phyloP scores from a whole-genome alignment of 116 monocot genomes.

The Dioscorea cayenensis region DNA sequence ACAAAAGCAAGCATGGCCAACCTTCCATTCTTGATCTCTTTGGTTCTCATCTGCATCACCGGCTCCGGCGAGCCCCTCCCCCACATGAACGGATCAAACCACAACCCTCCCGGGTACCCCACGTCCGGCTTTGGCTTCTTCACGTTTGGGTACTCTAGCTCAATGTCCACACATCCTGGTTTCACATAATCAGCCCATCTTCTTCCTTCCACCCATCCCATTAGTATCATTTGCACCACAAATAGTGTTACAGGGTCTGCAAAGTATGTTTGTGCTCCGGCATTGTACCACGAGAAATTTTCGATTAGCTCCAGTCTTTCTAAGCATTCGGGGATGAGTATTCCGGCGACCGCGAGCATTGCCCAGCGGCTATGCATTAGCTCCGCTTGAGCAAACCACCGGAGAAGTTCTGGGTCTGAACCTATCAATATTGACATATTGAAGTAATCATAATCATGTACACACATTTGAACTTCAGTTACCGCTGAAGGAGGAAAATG shows the following conservation, averaged over 20 bases:
- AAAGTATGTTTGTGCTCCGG: slow-evolving; percentile 61
- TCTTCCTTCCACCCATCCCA: slow-evolving; percentile 90
- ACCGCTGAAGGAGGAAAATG: no score
- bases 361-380: slow-evolving; percentile 90
- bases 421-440: slow-evolving; percentile 22
- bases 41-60: slow-evolving; percentile 81
- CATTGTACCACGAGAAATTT: slow-evolving; percentile 69
- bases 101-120: slow-evolving; percentile 81
- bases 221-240: slow-evolving; percentile 55
- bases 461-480: no score
- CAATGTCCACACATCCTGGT: slow-evolving; percentile 57
- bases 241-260: slow-evolving; percentile 71
- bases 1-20: slow-evolving; percentile 86
- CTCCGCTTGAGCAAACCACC: slow-evolving; percentile 92
- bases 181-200: slow-evolving; percentile 71
- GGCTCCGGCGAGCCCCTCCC: slow-evolving; percentile 78
- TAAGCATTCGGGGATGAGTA: slow-evolving; percentile 73
- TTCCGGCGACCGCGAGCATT: slow-evolving; percentile 81
- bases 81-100: slow-evolving; percentile 81
- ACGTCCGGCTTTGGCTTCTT: slow-evolving; percentile 74
- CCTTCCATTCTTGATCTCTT: slow-evolving; percentile 97
- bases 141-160: slow-evolving; percentile 58
- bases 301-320: slow-evolving; percentile 58
- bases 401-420: slow-evolving; percentile 68
- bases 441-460: no score